These are phyloP conservation scores for Didymella segeticola DNA, from an alignment of 2,329 filamentous ascomycete genomes.

Conservation along the genomic window DNA sequence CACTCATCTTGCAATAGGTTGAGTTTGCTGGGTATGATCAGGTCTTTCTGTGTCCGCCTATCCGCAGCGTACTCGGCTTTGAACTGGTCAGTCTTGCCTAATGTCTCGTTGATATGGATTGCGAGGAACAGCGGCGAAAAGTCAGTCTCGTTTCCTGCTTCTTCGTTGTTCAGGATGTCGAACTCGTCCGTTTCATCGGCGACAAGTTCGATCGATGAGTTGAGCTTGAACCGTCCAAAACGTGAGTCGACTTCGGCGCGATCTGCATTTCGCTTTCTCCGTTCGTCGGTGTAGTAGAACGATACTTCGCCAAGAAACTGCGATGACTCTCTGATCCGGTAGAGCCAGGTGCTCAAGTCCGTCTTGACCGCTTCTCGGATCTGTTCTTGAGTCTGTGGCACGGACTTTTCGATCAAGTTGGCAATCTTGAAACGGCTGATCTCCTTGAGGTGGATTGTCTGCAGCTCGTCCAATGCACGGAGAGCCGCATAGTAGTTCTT, in stretches of 20 bases:
- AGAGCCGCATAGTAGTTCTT: slow-evolving; percentile 96
- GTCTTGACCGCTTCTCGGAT: slow-evolving; percentile 98
- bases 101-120: slow-evolving; percentile 92
- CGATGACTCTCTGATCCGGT: slow-evolving; percentile 91
- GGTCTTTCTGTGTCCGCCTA: slow-evolving; percentile 86
- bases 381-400: slow-evolving; percentile 87
- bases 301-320: slow-evolving; percentile 96
- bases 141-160: slow-evolving; percentile 81
- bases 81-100: slow-evolving; percentile 92
- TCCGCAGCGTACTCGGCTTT: slow-evolving; percentile 90
- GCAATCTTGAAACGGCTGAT: slow-evolving; percentile 95
- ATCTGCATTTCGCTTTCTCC: slow-evolving; percentile 82
- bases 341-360: slow-evolving; percentile 96
- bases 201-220: slow-evolving; percentile 93
- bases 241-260: slow-evolving; percentile 78
- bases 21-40: slow-evolving; percentile 79
- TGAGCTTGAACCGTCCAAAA: slow-evolving; percentile 84
- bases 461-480: slow-evolving; percentile 91
- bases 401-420: slow-evolving; percentile 93
- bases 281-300: slow-evolving; percentile 92
- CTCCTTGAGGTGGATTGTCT: slow-evolving; percentile 94
- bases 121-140: slow-evolving; percentile 95
- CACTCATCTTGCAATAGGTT: slow-evolving; percentile 83
- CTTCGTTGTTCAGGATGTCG: slow-evolving; percentile 90
- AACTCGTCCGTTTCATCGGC: slow-evolving; percentile 96